These are phyloP conservation scores for Chamaenerion angustifolium DNA, from an alignment of 345 rosid species.

Conservation along the genomic window DNA sequence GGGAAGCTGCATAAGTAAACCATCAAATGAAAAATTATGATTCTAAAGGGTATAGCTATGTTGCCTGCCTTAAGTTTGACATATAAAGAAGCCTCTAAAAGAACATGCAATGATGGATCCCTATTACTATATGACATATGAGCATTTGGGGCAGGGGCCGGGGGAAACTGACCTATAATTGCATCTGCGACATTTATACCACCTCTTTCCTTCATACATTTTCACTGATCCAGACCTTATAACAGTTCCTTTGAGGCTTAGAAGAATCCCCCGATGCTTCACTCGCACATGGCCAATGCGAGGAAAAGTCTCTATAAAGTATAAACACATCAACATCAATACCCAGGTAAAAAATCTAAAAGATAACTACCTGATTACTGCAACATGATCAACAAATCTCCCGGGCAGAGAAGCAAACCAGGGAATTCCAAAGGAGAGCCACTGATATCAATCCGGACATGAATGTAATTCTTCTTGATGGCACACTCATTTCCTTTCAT, in stretches of 20 bases:
- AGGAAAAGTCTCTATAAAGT: conserved; percentile 59
- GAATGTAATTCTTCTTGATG: conserved; percentile 59
- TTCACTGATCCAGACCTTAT: conserved; percentile 77
- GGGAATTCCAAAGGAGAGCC: conserved; percentile 80
- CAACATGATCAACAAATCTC: not conserved
- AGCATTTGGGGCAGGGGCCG: not conserved
- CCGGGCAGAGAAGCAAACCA: conserved; percentile 24
- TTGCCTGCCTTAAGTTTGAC: no score
- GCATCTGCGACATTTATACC: conserved; percentile 74
- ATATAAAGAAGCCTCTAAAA: no score
- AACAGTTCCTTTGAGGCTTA: conserved; percentile 77
- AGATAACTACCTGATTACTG: not conserved
- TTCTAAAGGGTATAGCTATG: not conserved
- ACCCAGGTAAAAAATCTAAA: conserved; percentile 1
- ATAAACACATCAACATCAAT: not conserved
- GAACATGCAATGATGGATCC: not conserved
- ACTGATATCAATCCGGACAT: conserved; percentile 57
- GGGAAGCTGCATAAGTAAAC: conserved; percentile 44
- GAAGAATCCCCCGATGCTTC: conserved; percentile 68
- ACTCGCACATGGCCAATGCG: conserved; percentile 76
- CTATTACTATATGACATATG: not conserved
- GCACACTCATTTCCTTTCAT: conserved; percentile 37
- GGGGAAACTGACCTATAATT: conserved; percentile 36
- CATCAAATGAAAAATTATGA: conserved; percentile 7
- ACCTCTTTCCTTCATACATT: conserved; percentile 90